Evolutionary conservation across 1,139 yeast genomes (phyloP), one percentile per base, ranked within the genome.

Genomic region (Candida neerlandica): DNA sequence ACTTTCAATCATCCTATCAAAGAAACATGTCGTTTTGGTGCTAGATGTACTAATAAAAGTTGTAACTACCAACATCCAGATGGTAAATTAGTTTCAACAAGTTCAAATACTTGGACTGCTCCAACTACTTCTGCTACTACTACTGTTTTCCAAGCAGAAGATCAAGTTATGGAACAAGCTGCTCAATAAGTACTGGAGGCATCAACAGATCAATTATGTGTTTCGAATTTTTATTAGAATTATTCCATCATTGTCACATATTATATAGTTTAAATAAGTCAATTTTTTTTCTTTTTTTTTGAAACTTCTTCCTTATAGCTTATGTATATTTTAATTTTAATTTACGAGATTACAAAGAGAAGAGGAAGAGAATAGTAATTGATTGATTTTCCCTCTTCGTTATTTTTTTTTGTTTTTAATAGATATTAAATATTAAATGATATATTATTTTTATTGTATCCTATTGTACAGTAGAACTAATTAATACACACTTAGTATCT

Each of bases 51-150:
- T 55, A 89, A 88, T 64, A 75, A 75, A 49, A 72, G 75, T 50
- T 90, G 97, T 74, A 69, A 84, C 61, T 90, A 75, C 69, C 79
- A 80, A 60, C 97, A 90, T 67, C 96, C 97, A 16, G 85, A 82
- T 49, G 95, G 88, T 10, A 80, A 94, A 60, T 73, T 68, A 41
- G 51, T 64, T 32, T 67, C 65, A 47, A 62, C 71, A 45, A 69
- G 71, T 56, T 62, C 71, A 45, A 69, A 71, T 56, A 77, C 78
- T 19, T 80, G 85, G 84, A 67, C 71, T 15, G 21, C 15, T 37
- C 15, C 40, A 15, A 11, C 38, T 15, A 6, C 23, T 19, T 9
- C 26, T n/a, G 21, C 21, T 7, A 19, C 12, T 19, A n/a, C 39
- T 15, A 11, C 41, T 11, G 41, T 37, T 86, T 75, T 95, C 96